A percentile compares a stretch with the other conserved stretches of the same genome.
phyloP scores from a whole-genome alignment of 495 filamentous ascomycete species.

The Parathielavia hyrcaniae region DNA sequence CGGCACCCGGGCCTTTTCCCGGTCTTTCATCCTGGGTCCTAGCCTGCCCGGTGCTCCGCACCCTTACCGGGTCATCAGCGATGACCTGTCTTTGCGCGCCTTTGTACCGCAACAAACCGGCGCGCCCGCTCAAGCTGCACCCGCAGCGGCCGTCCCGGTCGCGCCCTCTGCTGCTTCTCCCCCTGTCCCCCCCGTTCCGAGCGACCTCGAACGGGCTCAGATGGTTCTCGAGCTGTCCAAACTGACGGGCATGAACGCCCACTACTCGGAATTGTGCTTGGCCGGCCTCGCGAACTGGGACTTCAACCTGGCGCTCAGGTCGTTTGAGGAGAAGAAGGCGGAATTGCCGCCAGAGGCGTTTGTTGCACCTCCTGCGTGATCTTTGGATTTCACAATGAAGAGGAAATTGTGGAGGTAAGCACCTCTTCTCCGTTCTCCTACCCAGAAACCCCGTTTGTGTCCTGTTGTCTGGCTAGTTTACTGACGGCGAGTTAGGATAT shows the following conservation, averaged over 20 bases:
- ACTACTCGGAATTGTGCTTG: slow-evolving; percentile 67
- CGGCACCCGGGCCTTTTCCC: slow-evolving; percentile 69
- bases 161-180: background rate
- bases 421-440: background rate
- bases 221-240: slow-evolving; percentile 60
- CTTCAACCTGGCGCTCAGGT: slow-evolving; percentile 57
- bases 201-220: slow-evolving; percentile 45
- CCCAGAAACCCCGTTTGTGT: too few relatives aligned
- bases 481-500: too few relatives aligned
- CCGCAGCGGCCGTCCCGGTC: background rate
- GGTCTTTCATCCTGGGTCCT: slow-evolving; percentile 77
- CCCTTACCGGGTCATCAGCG: slow-evolving; percentile 66
- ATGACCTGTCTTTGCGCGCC: slow-evolving; percentile 63
- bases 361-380: slow-evolving; percentile 13
- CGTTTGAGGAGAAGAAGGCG: slow-evolving; percentile 55
- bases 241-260: slow-evolving; percentile 63
- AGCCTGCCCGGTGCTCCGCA: slow-evolving; percentile 48
- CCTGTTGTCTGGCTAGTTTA: too few relatives aligned
- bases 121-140: background rate
- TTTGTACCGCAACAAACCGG: slow-evolving; percentile 30
- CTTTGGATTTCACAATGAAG: background rate
- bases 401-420: background rate
- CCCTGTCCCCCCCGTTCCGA: background rate
- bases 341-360: slow-evolving; percentile 40
- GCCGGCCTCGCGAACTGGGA: slow-evolving; percentile 61